These are phyloP conservation scores for Aspergillus coremiiformis DNA, from an alignment of 495 filamentous ascomycete species.

Conservation along the genomic window DNA sequence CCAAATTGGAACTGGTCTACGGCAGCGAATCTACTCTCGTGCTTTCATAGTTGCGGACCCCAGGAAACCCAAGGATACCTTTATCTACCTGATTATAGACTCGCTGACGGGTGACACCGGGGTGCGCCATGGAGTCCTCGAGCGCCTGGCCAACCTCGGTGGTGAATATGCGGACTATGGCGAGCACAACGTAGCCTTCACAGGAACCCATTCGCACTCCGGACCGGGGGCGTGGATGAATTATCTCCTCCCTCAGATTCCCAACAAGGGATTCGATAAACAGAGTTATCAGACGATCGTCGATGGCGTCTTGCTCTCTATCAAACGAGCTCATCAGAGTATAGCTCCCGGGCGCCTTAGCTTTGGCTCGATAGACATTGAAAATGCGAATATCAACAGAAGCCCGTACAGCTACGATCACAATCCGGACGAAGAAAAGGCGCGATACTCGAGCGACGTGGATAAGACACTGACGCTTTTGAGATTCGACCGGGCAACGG, in stretches of 20 bases:
- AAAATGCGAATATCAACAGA: slow-evolving; percentile 83
- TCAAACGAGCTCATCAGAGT: slow-evolving; percentile 72
- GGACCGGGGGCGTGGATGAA: slow-evolving; percentile 94
- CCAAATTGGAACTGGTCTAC: slow-evolving; percentile 79
- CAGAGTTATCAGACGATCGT: slow-evolving; percentile 89
- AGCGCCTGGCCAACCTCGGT: slow-evolving; percentile 60
- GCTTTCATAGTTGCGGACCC: slow-evolving; percentile 81
- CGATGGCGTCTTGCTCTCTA: slow-evolving; percentile 74
- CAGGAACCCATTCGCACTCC: slow-evolving; percentile 89
- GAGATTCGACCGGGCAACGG: slow-evolving; percentile 64
- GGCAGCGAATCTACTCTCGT: slow-evolving; percentile 82
- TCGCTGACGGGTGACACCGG: slow-evolving; percentile 88
- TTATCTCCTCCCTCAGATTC: slow-evolving; percentile 91
- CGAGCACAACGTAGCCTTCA: slow-evolving; percentile 81
- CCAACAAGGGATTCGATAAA: slow-evolving; percentile 78
- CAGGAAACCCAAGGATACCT: slow-evolving; percentile 58
- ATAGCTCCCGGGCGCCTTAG: slow-evolving; percentile 64
- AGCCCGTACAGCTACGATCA: slow-evolving; percentile 87
- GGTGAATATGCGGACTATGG: slow-evolving; percentile 65
- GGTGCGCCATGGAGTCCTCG: slow-evolving; percentile 74
- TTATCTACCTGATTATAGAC: slow-evolving; percentile 85
- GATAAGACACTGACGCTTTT: slow-evolving; percentile 84
- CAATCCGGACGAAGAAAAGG: slow-evolving; percentile 75
- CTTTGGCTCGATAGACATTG: slow-evolving; percentile 64
- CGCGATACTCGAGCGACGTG: slow-evolving; percentile 64